These are phyloP conservation scores for Pseudogymnoascus pannorum DNA, from an alignment of 2,329 filamentous ascomycete genomes.

Conservation along the genomic window DNA sequence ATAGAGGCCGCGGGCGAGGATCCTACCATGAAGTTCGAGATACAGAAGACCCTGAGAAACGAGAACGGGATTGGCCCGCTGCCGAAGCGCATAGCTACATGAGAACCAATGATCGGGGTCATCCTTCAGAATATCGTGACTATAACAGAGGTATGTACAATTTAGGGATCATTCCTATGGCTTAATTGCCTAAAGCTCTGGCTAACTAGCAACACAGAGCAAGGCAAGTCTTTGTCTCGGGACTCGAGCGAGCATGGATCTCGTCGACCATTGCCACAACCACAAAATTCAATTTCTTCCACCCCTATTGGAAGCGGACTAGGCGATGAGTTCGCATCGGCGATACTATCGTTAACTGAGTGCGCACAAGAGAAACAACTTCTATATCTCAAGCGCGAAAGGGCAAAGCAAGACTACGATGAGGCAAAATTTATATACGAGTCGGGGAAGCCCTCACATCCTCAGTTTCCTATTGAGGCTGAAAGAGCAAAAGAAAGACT, in stretches of 20 bases:
- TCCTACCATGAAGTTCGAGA: neutral
- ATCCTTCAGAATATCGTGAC: neutral
- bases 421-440: neutral
- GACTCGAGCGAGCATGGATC: neutral
- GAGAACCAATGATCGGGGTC: neutral
- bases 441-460: neutral
- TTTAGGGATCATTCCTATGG: neutral
- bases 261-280: neutral
- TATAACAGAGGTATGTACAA: neutral
- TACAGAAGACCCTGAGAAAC: neutral
- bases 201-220: neutral
- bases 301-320: neutral
- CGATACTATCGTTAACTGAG: neutral
- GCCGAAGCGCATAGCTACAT: neutral
- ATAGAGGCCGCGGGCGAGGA: neutral
- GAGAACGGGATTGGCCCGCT: neutral
- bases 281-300: neutral
- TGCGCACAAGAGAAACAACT: neutral
- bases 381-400: neutral
- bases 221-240: neutral
- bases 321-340: neutral
- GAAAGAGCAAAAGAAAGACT: neutral
- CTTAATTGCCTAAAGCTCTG: neutral
- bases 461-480: constrained; percentile 2
- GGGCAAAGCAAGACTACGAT: neutral